These are phyloP conservation scores for Fusarium paranaense DNA, from an alignment of 2,329 filamentous ascomycete genomes.

Conservation along the genomic window DNA sequence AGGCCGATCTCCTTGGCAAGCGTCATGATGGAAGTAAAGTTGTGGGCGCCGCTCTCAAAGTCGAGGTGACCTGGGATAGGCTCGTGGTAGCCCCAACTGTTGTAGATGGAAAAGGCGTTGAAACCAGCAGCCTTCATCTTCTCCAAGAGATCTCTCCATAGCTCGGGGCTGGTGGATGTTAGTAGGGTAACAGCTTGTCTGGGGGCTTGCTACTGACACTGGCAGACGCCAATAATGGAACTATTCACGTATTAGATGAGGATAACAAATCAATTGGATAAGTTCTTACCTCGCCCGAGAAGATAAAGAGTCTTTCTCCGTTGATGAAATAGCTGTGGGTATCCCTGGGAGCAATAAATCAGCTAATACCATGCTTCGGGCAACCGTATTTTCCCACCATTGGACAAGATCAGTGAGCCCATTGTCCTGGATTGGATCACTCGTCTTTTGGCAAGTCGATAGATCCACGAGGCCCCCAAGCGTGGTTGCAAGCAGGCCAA, in stretches of 20 bases:
- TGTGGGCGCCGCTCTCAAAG: conserved; percentile 51
- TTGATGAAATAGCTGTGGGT: conserved; percentile 56
- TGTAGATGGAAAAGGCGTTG: conserved; percentile 58
- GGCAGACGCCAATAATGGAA: conserved; percentile 58
- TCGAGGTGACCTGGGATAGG: conserved; percentile 48
- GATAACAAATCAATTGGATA: not conserved
- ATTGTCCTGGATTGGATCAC: conserved; percentile 26
- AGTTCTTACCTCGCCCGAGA: conserved; percentile 53
- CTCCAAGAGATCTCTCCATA: conserved; percentile 57
- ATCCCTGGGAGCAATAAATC: conserved; percentile 45
- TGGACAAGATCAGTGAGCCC: conserved; percentile 27
- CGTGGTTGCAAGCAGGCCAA: conserved; percentile 19
- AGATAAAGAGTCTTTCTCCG: conserved; percentile 55
- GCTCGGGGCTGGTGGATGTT: conserved; percentile 38
- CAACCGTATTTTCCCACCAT: conserved; percentile 7
- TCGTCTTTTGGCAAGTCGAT: not conserved
- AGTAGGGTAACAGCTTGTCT: rapidly evolving
- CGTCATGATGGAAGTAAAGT: conserved; percentile 61
- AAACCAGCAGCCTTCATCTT: conserved; percentile 58
- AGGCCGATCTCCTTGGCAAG: conserved; percentile 60
- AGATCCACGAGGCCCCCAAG: conserved; percentile 21
- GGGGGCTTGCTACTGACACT: conserved; percentile 46
- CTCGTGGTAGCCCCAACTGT: conserved; percentile 56
- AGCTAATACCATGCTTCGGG: rapidly evolving
- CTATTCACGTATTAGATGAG: conserved; percentile 28